Evolutionary conservation across 73 alveolate genomes (phyloP).

Genomic region (Paramecium pentaurelia): DNA sequence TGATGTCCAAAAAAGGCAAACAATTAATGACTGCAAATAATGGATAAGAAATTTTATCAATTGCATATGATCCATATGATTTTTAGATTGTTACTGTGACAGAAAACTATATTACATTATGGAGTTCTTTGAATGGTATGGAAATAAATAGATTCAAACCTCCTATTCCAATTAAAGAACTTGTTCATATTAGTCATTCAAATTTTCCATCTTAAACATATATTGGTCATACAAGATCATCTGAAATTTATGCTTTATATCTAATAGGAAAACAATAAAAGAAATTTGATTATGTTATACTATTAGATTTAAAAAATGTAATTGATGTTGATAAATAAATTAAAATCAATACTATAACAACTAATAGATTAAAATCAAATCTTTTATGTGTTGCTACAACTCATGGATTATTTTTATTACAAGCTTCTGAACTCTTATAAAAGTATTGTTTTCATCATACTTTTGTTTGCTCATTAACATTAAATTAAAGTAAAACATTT

Average conservation of each 20-base stretch:
- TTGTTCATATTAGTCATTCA: neutral
- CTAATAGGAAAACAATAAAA: neutral
- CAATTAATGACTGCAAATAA: slow-evolving; percentile 9
- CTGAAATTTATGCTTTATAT: neutral
- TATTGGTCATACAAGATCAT: slow-evolving; percentile 5
- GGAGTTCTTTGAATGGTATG: slow-evolving; percentile 47
- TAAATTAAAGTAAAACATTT: slow-evolving; percentile 1
- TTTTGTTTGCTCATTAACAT: neutral
- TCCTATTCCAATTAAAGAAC: slow-evolving; percentile 13
- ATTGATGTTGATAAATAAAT: neutral
- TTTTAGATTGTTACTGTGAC: slow-evolving; percentile 3
- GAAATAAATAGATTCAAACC: slow-evolving; percentile 34
- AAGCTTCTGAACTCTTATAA: neutral
- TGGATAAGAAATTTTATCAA: neutral
- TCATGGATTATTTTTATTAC: neutral
- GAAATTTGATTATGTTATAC: neutral
- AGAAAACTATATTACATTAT: neutral
- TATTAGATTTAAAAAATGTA: neutral
- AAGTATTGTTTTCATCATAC: neutral
- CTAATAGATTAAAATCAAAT: neutral
- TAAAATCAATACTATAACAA: neutral
- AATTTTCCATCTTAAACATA: slow-evolving; percentile 35
- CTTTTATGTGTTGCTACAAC: neutral
- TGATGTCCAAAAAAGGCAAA: slow-evolving; percentile 52
- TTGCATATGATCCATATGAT: slow-evolving; percentile 38